Conservation (phyloP, 2,329 filamentous ascomycete genomes). For the Sphaerulina populicola region DNA sequence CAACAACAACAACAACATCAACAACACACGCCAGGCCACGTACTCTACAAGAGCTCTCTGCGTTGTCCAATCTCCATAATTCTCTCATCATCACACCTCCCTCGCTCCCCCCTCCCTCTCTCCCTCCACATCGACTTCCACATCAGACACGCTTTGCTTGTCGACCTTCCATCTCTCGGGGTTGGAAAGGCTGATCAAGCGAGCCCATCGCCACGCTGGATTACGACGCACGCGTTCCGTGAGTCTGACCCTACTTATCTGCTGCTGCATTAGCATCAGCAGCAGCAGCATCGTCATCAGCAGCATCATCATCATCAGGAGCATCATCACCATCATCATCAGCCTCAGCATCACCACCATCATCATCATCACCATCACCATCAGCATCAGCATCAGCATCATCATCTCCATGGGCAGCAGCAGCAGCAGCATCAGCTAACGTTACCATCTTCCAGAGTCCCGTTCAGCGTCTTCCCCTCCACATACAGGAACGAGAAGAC, state of each 20-base stretch:
- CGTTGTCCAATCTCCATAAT: neutral
- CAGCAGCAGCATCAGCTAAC: neutral
- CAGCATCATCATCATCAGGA: neutral
- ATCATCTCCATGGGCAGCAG: neutral
- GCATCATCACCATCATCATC: neutral
- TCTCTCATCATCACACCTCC: neutral
- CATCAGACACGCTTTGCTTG: conserved; percentile 18
- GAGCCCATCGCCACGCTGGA: conserved; percentile 85
- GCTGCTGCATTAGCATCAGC: neutral
- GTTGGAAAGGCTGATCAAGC: conserved; percentile 60
- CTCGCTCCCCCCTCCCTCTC: neutral
- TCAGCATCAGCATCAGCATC: too few species aligned
- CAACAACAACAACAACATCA: neutral
- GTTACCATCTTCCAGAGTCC: conserved; percentile 48
- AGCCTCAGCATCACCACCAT: neutral
- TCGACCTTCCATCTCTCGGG: conserved; percentile 22
- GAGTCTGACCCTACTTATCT: conserved; percentile 7
- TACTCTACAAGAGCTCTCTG: neutral
- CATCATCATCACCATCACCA: neutral
- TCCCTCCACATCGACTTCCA: neutral
- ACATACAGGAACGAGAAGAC: conserved; percentile 72
- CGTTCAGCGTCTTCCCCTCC: conserved; percentile 99
- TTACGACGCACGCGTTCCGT: conserved; percentile 97
- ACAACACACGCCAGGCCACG: neutral
- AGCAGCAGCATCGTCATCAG: neutral